These are phyloP conservation scores for Paxillus ammoniavirescens DNA, from an alignment of 768 basidiomycete species.

Conservation along the genomic window DNA sequence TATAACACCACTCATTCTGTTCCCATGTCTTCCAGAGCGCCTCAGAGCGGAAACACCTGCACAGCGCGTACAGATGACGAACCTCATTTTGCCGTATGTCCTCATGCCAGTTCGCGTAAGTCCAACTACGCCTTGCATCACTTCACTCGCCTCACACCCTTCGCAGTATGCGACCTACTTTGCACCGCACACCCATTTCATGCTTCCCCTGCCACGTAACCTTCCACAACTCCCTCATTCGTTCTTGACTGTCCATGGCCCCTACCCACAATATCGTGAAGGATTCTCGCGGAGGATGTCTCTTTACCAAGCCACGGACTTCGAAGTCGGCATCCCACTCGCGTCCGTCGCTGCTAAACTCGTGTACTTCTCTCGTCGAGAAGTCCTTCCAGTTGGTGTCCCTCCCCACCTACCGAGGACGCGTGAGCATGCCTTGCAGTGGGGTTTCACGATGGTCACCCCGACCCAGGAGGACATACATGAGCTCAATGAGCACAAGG, in stretches of 20 bases:
- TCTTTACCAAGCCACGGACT: slow-evolving; percentile 30
- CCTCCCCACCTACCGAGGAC: slow-evolving; percentile 37
- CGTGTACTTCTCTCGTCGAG: slow-evolving; percentile 58
- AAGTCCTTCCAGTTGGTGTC: slow-evolving; percentile 43
- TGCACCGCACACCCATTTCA: slow-evolving; percentile 61
- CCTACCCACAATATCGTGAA: slow-evolving; percentile 46
- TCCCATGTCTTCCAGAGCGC: slow-evolving; percentile 19
- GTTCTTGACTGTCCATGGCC: slow-evolving; percentile 40
- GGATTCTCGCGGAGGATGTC: slow-evolving; percentile 30
- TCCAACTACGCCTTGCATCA: background rate
- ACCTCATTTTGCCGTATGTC: slow-evolving; percentile 43
- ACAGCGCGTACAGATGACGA: slow-evolving; percentile 29
- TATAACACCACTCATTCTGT: slow-evolving; percentile 16
- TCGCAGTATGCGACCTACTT: slow-evolving; percentile 53
- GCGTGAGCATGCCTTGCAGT: slow-evolving; percentile 27
- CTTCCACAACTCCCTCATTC: slow-evolving; percentile 23
- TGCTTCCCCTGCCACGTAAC: slow-evolving; percentile 44
- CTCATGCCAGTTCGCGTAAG: slow-evolving; percentile 50
- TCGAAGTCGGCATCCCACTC: slow-evolving; percentile 39
- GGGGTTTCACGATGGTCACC: slow-evolving; percentile 25
- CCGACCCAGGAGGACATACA: slow-evolving; percentile 60
- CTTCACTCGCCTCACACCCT: slow-evolving; percentile 8
- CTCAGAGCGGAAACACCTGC: slow-evolving; percentile 25
- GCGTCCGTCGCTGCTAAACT: slow-evolving; percentile 59
- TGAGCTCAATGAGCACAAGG: slow-evolving; percentile 49